phyloP scores from a whole-genome alignment of 441 rosid genomes.

The Gossypium davidsonii region DNA sequence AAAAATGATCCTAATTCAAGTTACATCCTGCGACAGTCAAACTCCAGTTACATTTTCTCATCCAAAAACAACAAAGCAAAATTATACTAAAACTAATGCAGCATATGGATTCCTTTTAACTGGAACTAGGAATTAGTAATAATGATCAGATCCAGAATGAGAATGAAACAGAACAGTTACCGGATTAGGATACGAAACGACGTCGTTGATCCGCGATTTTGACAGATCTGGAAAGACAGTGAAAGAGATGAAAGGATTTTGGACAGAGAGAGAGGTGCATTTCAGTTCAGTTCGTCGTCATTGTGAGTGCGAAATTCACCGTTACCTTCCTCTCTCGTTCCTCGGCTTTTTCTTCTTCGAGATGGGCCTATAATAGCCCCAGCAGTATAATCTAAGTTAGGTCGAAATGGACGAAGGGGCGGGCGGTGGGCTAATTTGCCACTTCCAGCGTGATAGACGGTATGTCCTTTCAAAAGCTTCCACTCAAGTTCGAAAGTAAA shows the following conservation, averaged over 20 bases:
- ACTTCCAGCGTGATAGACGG: not conserved
- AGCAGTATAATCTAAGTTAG: not conserved
- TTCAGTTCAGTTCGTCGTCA: not conserved
- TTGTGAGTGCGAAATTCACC: not conserved
- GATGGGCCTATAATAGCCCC: not conserved
- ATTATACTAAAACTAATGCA: not conserved
- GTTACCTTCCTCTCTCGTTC: not conserved
- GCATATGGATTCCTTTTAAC: not conserved
- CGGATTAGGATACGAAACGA: not conserved
- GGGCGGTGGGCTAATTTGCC: not conserved
- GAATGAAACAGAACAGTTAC: not conserved
- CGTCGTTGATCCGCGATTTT: not conserved
- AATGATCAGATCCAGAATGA: slow-evolving; percentile 7
- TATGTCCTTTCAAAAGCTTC: too few relatives aligned
- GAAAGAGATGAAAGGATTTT: not conserved
- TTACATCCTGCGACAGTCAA: slow-evolving; percentile 8
- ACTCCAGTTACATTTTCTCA: not conserved
- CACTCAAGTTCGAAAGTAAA: too few relatives aligned
- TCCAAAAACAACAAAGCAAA: not conserved
- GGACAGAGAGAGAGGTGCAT: not conserved
- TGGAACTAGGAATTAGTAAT: not conserved
- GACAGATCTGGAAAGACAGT: slow-evolving; percentile 2
- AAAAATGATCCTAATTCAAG: not conserved
- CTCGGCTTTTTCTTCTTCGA: not conserved
- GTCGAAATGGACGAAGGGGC: not conserved